Evolutionary conservation across 345 rosid genomes (phyloP).

Genomic region (Brassica nigra): DNA sequence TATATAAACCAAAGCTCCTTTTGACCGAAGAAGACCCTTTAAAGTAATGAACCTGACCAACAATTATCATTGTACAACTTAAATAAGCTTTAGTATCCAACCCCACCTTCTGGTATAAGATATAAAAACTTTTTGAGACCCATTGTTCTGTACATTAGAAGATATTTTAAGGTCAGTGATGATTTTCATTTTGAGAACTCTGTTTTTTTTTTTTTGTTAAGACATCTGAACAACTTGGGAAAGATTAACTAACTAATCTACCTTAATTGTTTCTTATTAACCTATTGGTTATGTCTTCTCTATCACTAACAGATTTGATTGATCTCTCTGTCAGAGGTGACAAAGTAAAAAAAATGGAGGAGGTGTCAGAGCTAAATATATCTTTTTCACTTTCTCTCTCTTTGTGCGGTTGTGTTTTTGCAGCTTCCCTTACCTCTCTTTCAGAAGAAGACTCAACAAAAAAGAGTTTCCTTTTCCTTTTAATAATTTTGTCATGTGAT

Average conservation of each 20-base stretch:
- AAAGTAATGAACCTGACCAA: slow-evolving; percentile 26
- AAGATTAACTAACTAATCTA: slow-evolving; percentile 41
- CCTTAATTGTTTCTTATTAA: slow-evolving; percentile 27
- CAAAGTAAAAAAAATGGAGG: not conserved
- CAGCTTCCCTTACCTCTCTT: slow-evolving; percentile 54
- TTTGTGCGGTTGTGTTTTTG: slow-evolving; percentile 41
- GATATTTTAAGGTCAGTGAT: not conserved
- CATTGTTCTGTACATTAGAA: slow-evolving; percentile 5
- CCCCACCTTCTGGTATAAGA: slow-evolving; percentile 7
- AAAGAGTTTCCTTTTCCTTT: slow-evolving; percentile 25
- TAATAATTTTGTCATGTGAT: slow-evolving; percentile 40
- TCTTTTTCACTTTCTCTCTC: slow-evolving; percentile 11
- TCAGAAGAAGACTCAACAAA: slow-evolving; percentile 36
- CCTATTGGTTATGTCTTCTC: slow-evolving; percentile 21
- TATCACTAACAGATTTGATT: slow-evolving; percentile 20
- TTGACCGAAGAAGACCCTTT: slow-evolving; percentile 41
- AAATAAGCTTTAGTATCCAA: slow-evolving; percentile 16
- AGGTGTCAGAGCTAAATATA: slow-evolving; percentile 32
- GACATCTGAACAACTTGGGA: slow-evolving; percentile 39
- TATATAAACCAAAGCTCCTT: slow-evolving; percentile 17
- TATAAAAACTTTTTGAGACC: not conserved
- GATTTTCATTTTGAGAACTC: slow-evolving; percentile 2
- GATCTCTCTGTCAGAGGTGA: not conserved
- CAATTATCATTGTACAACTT: slow-evolving; percentile 26
- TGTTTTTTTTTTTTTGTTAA: not conserved